Percentiles rank a stretch among this genome's conserved stretches.
phyloP scores from a whole-genome alignment of 2,329 filamentous ascomycete species.

The Neonectria magnoliae region DNA sequence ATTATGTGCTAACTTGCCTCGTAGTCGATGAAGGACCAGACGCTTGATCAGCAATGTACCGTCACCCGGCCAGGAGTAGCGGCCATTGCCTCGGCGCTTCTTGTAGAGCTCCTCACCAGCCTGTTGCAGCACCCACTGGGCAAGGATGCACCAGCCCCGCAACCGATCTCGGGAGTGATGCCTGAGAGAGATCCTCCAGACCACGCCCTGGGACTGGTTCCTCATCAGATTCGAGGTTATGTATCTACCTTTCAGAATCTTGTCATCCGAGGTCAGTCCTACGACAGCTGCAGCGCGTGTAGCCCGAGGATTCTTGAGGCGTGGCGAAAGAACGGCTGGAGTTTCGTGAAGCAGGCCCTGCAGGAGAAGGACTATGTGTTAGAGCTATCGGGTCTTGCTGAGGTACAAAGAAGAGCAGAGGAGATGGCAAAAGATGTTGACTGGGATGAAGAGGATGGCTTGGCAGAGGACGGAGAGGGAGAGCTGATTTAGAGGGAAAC shows the following conservation, averaged over 20 bases:
- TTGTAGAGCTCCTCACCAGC: constrained; percentile 90
- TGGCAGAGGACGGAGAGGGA: constrained; percentile 63
- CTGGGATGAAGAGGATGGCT: constrained; percentile 67
- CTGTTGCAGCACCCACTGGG: constrained; percentile 85
- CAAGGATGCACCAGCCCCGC: constrained; percentile 68
- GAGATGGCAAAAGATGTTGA: constrained; percentile 64
- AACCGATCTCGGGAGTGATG: constrained; percentile 49
- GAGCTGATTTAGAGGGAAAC: constrained; percentile 55
- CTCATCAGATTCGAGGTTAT: constrained; percentile 84
- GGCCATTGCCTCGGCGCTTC: constrained; percentile 87
- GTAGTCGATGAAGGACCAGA: constrained; percentile 92
- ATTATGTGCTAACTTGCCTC: constrained; percentile 13
- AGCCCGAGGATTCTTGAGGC: constrained; percentile 74
- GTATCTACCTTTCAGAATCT: constrained; percentile 79
- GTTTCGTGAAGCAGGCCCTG: constrained; percentile 78
- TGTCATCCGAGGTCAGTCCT: constrained; percentile 77
- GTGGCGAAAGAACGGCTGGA: constrained; percentile 77
- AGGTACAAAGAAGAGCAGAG: constrained; percentile 72
- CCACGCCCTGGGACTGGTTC: constrained; percentile 74
- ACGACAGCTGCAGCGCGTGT: constrained; percentile 84
- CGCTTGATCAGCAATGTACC: constrained; percentile 97
- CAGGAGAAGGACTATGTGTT: constrained; percentile 81
- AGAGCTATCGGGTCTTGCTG: constrained; percentile 77
- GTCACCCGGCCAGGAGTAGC: constrained; percentile 94
- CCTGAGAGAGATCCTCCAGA: constrained; percentile 66